Conservation (phyloP, 176 grass and related monocot species). For the Chloris gayana region DNA sequence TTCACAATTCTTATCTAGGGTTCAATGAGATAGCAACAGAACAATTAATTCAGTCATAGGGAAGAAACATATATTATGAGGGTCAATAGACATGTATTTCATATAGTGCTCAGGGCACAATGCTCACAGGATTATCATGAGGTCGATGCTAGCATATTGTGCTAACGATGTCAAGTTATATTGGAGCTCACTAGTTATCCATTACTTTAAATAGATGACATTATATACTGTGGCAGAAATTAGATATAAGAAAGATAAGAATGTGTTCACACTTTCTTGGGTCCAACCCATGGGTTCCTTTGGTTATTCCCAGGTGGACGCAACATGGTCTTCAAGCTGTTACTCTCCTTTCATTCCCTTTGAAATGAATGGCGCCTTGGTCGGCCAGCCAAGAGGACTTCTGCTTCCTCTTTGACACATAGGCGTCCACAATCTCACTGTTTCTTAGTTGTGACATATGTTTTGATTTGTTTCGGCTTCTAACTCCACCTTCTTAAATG, state of each 20-base stretch:
- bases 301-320: neutral
- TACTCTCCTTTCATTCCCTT: neutral
- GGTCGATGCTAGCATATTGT: neutral
- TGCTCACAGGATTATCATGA: neutral
- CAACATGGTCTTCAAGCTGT: neutral
- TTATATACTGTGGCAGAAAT: neutral
- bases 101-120: neutral
- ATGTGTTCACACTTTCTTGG: neutral
- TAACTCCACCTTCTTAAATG: neutral
- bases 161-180: neutral
- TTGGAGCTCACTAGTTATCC: slow-evolving; percentile 4
- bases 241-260: neutral
- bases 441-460: too few relatives aligned
- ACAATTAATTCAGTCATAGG: neutral
- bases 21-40: neutral
- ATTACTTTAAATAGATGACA: neutral
- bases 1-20: neutral
- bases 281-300: neutral
- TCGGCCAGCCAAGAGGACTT: neutral
- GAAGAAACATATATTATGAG: neutral
- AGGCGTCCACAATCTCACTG: too few relatives aligned
- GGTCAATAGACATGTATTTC: neutral
- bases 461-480: too few relatives aligned
- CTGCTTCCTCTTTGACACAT: slow-evolving; percentile 3
- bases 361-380: neutral